These are phyloP conservation scores for Closterium sp. DNA, from an alignment of 139 green algal species.

Conservation along the genomic window DNA sequence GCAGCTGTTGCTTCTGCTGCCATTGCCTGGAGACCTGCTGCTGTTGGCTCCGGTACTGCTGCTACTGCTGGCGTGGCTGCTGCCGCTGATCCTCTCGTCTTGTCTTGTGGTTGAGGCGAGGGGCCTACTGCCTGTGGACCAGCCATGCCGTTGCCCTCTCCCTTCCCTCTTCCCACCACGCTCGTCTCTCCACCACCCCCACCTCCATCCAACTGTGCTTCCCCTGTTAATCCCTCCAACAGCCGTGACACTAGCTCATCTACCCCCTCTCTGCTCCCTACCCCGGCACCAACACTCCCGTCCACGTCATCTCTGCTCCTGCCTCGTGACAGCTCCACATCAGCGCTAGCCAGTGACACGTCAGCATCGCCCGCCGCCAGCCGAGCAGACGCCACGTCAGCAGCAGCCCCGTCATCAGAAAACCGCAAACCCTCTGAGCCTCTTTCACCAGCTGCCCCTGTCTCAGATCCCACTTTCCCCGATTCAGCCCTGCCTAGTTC, in stretches of 20 bases:
- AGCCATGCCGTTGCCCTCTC: not conserved
- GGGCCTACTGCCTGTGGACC: not conserved
- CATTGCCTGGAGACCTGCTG: no score
- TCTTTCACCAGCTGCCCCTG: not conserved
- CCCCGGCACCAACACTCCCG: not conserved
- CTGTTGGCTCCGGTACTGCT: not conserved
- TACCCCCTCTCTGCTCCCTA: not conserved
- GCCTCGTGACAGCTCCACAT: not conserved
- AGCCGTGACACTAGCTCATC: not conserved
- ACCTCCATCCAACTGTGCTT: not conserved
- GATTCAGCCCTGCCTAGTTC: not conserved
- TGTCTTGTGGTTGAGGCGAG: not conserved
- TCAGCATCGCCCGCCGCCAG: not conserved
- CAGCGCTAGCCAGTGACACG: not conserved
- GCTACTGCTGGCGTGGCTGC: not conserved
- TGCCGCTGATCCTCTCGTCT: not conserved
- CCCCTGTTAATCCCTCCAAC: not conserved
- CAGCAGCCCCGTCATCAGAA: not conserved
- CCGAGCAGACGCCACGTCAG: not conserved
- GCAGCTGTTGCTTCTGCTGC: not conserved
- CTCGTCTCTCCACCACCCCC: no score
- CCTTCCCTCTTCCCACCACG: not conserved
- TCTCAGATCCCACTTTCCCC: not conserved
- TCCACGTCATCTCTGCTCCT: not conserved
- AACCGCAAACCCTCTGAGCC: not conserved